Evolutionary conservation across 306 rosid species (phyloP), one percentile per base, ranked within the genome.

Genomic region (Oemleria cerasiformis): DNA sequence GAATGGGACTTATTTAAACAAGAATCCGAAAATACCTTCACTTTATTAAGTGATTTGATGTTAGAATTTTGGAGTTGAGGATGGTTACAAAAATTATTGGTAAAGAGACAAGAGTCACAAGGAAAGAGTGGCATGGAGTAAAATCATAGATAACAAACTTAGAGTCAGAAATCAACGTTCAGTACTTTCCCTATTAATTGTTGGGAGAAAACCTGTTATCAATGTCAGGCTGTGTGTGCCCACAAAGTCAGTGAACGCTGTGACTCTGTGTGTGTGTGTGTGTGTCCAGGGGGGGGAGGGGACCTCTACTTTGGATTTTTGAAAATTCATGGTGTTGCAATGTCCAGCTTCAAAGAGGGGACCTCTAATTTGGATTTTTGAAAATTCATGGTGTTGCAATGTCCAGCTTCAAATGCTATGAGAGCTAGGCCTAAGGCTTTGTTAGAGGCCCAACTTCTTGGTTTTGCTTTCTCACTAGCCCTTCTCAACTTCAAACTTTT

Each of bases 61-160:
- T 53, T 53, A 53, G 10, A 8, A 19, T 3, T 19, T 53, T 8
- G 10, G 45, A 5, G 5, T 21, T 12, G 41, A 17, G 40, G 62
- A 5, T 15, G 55, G 55, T 6, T 17, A 20, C 55, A 51, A 64
- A 43, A 19, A 11, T 36, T 20, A 30, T 30, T 30, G 36, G 25
- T 16, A 9, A 70, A 43, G 8, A 70, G 64, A 70, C 73, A 68
- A 57, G 60, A 4, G 65, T 21, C 54, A 42, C 54, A 70, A 20
- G 56, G 62, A 68, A 68, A 39, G 73, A 51, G 47, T 49, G 9
- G 73, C 50, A 40, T 40, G 25, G 50, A 47, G 74, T 56, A 57
- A 56, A 42, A 42, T 56, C 30, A 14, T 56, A 43, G 65, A 3
- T 42, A 23, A 56, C 74, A 36, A 23, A 70, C 55, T 65, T 23